These are phyloP conservation scores for Ophiostoma piceae DNA, from an alignment of 2,329 filamentous ascomycete genomes.

Conservation along the genomic window DNA sequence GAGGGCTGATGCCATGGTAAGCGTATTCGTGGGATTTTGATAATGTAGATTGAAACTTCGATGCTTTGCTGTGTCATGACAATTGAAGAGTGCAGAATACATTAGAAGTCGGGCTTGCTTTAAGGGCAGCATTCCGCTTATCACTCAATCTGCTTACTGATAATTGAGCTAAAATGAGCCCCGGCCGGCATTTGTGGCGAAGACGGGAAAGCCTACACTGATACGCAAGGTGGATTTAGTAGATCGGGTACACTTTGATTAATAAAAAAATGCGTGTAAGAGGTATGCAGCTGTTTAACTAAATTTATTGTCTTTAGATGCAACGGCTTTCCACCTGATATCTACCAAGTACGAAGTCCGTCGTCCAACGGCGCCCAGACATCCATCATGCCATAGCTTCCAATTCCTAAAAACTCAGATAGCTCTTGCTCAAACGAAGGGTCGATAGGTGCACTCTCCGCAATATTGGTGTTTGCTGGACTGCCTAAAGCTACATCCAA, in stretches of 20 bases:
- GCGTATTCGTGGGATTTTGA: background rate
- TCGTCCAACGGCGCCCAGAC: slow-evolving; percentile 18
- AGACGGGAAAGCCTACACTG: background rate
- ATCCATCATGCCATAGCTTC: slow-evolving; percentile 21
- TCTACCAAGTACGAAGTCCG: background rate
- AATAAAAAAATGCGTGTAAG: background rate
- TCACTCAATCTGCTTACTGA: background rate
- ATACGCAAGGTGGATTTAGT: background rate
- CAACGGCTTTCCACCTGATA: background rate
- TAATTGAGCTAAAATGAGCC: background rate
- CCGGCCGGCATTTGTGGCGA: slow-evolving; percentile 1
- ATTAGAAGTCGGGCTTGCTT: background rate
- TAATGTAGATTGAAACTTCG: background rate
- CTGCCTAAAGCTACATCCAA: background rate
- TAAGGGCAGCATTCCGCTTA: background rate
- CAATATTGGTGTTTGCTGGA: background rate
- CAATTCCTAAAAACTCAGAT: slow-evolving; percentile 17
- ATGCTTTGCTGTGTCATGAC: background rate
- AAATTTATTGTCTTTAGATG: background rate
- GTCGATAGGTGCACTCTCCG: background rate
- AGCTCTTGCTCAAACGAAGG: slow-evolving; percentile 21
- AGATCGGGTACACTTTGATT: background rate
- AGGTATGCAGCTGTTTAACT: too few relatives aligned
- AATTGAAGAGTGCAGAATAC: background rate
- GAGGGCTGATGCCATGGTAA: slow-evolving; percentile 8